These are phyloP conservation scores for Torrubiellomyces zombiae DNA, from an alignment of 2,329 filamentous ascomycete species.

Conservation along the genomic window DNA sequence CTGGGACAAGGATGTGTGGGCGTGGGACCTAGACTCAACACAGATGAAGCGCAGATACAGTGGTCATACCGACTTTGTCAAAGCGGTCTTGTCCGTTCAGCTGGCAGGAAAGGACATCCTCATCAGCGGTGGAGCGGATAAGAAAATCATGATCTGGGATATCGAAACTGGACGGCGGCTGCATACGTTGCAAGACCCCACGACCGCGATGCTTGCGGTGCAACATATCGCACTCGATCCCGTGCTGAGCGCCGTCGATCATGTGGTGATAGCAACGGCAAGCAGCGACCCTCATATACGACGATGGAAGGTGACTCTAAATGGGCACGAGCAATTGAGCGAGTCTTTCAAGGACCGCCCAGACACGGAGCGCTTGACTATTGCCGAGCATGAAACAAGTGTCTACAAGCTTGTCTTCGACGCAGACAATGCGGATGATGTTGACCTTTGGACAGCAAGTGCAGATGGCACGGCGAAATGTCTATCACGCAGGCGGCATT, in stretches of 20 bases:
- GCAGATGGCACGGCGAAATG: slow-evolving; percentile 81
- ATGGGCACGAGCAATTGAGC: slow-evolving; percentile 35
- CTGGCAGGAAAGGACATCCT: slow-evolving; percentile 46
- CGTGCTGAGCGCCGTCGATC: slow-evolving; percentile 29
- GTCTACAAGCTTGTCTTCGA: slow-evolving; percentile 72
- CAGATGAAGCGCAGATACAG: slow-evolving; percentile 41
- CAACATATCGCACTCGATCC: slow-evolving; percentile 68
- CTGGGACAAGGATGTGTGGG: slow-evolving; percentile 90
- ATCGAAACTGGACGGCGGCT: slow-evolving; percentile 48
- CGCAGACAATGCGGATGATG: slow-evolving; percentile 34
- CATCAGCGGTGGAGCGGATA: slow-evolving; percentile 62
- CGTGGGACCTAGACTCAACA: slow-evolving; percentile 52
- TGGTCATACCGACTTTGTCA: slow-evolving; percentile 85
- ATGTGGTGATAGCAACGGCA: slow-evolving; percentile 54
- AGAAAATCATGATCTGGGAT: slow-evolving; percentile 75
- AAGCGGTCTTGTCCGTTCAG: slow-evolving; percentile 49
- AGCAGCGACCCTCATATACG: slow-evolving; percentile 69
- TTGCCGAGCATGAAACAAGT: slow-evolving; percentile 77
- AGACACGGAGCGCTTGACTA: slow-evolving; percentile 28
- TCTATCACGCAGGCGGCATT: slow-evolving; percentile 50
- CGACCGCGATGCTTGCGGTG: slow-evolving; percentile 55
- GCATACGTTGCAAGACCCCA: slow-evolving; percentile 62
- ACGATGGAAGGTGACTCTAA: slow-evolving; percentile 48
- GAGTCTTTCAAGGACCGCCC: slow-evolving; percentile 25
- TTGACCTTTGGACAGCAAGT: slow-evolving; percentile 82